phyloP scores from a whole-genome alignment of 31 red algal genomes.

The Asparagopsis taxiformis region DNA sequence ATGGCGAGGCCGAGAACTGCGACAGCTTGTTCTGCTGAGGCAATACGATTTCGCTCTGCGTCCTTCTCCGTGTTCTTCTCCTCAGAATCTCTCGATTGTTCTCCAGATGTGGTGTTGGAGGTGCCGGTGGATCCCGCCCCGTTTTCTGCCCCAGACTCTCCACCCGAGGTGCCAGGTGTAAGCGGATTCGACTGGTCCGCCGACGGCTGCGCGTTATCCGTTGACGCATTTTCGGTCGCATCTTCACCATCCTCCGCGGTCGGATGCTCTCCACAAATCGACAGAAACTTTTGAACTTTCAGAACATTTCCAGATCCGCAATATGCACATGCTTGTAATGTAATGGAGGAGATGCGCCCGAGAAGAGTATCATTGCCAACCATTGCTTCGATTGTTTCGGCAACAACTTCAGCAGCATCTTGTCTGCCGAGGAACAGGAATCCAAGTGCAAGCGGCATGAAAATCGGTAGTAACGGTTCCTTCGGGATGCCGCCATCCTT shows the following conservation, averaged over 20 bases:
- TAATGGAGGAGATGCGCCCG: constrained; percentile 49
- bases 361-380: constrained; percentile 57
- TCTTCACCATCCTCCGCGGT: constrained; percentile 35
- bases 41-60: constrained; percentile 19
- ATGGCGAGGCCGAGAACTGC: constrained; percentile 82
- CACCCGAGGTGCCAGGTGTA: no score
- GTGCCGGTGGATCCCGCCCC: not conserved
- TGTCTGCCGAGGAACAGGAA: constrained; percentile 82
- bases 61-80: constrained; percentile 20
- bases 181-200: no score
- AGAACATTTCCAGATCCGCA: constrained; percentile 85
- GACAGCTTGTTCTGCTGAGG: constrained; percentile 55
- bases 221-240: constrained; percentile 8
- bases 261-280: constrained; percentile 75
- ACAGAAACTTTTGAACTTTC: constrained; percentile 89
- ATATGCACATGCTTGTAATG: constrained; percentile 83
- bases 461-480: constrained; percentile 53
- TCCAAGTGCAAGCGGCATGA: constrained; percentile 84
- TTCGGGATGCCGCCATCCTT: constrained; percentile 31
- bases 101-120: not conserved
- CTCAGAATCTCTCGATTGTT: constrained; percentile 10
- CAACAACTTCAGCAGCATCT: constrained; percentile 78
- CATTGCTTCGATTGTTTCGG: constrained; percentile 83
- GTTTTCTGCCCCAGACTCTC: not conserved
- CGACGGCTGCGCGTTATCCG: no score